Conservation (phyloP, 2,329 filamentous ascomycete genomes). For the Sphaerostilbella broomeana region DNA sequence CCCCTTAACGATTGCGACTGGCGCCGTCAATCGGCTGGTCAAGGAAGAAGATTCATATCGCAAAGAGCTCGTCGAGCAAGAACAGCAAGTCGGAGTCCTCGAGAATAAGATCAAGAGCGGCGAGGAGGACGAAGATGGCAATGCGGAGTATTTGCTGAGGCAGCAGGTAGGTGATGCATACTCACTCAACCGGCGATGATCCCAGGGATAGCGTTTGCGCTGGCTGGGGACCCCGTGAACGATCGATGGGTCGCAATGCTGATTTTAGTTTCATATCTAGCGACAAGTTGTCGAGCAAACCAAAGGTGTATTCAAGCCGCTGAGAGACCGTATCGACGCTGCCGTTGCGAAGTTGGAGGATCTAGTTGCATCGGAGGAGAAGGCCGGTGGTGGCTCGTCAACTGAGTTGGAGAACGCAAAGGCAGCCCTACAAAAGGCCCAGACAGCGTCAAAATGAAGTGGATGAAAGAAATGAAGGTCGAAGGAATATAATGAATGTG, state of each 20-base stretch:
- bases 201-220: too few species aligned
- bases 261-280: conserved; percentile 37
- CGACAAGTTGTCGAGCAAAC: conserved; percentile 80
- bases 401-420: conserved; percentile 51
- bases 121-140: conserved; percentile 56
- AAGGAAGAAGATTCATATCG: conserved; percentile 91
- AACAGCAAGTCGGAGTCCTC: conserved; percentile 63
- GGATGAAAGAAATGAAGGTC: neutral
- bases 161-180: conserved; percentile 64
- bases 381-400: conserved; percentile 33
- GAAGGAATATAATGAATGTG: neutral
- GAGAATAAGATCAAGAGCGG: conserved; percentile 50
- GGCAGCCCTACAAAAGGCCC: conserved; percentile 45
- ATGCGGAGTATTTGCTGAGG: conserved; percentile 71
- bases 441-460: conserved; percentile 22
- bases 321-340: conserved; percentile 64
- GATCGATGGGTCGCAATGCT: neutral
- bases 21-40: conserved; percentile 72
- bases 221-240: too few species aligned
- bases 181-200: too few species aligned
- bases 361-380: conserved; percentile 60
- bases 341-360: conserved; percentile 69
- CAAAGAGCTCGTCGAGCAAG: conserved; percentile 72
- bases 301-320: conserved; percentile 67
- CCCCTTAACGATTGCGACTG: conserved; percentile 70